Conservation (phyloP, 2,329 filamentous ascomycete genomes). For the Fusarium napiforme region DNA sequence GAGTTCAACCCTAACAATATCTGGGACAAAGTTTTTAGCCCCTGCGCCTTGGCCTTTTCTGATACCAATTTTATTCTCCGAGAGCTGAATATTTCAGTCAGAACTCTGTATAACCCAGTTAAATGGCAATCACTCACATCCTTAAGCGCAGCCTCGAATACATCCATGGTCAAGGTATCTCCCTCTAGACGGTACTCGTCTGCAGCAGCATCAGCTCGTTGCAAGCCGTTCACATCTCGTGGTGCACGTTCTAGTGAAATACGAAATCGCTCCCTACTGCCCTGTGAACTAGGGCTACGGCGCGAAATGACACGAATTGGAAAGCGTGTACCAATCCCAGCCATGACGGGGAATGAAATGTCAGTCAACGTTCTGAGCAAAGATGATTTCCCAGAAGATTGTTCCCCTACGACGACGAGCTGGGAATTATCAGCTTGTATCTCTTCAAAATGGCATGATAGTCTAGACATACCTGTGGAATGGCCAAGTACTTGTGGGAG, state of each 20-base stretch:
- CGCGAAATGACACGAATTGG: neutral
- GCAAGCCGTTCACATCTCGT: neutral
- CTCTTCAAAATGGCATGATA: neutral
- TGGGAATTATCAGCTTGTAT: neutral
- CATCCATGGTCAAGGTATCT: neutral
- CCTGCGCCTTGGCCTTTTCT: neutral
- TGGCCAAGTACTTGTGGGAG: neutral
- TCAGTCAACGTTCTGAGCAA: neutral
- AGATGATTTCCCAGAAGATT: neutral
- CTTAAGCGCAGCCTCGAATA: neutral
- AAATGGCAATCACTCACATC: neutral
- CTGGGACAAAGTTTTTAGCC: neutral
- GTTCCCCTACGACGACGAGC: neutral
- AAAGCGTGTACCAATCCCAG: neutral
- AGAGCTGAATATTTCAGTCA: neutral
- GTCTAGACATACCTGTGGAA: neutral
- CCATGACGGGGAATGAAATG: neutral
- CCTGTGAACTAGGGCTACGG: neutral
- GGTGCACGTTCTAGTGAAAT: neutral
- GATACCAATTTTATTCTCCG: neutral
- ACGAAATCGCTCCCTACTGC: neutral
- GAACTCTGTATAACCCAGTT: rapidly evolving
- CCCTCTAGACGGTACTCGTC: neutral
- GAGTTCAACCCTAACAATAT: neutral
- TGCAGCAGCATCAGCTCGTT: neutral